Evolutionary conservation across 2,329 filamentous ascomycete species (phyloP), one percentile per base, ranked within the genome.

Genomic region (Aspergillus brunneoviolaceus): DNA sequence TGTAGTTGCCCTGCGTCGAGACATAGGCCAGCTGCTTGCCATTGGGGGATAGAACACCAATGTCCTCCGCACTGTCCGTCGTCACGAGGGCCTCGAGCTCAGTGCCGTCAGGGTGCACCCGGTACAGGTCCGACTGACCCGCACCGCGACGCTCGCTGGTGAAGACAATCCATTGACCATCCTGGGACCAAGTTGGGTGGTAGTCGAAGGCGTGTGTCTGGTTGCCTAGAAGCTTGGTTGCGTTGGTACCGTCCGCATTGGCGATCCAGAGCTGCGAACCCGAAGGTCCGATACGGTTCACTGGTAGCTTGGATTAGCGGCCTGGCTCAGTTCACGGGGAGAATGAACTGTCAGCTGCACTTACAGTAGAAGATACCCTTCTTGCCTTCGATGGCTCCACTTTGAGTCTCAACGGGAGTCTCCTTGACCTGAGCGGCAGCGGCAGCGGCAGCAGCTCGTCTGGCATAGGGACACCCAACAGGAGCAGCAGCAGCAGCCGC

Each of bases 1-100:
- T 73, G 58, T 74, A 75, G 31, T 67, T 72, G 23, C 68, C 64
- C 6, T 51, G 67, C 0, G 77, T 80, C 0, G 77, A 79, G 0
- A 79, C 76, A 62, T 75, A 80, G 19, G 77, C 78, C 5, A 72
- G 62, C 21, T 69, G 65, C 5, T 57, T 77, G 3, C 75, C 74
- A 58, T 80, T 69, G 0, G 77, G 78, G 0, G 76, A 80, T 0
- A 80, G 50, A 0, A 70, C 71, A 7, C 67, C 73, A 0, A 67
- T 69, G 58, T 79, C 78, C 57, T 80, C 77, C 33, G 77, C 72
- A 0, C 72, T 74, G 1, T 72, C 52, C 0, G 75, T 76, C 4
- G 65, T 66, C 0, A 76, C 63, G 12, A 80, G 61, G 33, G 67
- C 61, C 57, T 77, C 66, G 5, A 80, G 57, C 0, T 67, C 73